phyloP scores from a whole-genome alignment of 768 basidiomycete genomes.

The Leccinum aurantiacum region DNA sequence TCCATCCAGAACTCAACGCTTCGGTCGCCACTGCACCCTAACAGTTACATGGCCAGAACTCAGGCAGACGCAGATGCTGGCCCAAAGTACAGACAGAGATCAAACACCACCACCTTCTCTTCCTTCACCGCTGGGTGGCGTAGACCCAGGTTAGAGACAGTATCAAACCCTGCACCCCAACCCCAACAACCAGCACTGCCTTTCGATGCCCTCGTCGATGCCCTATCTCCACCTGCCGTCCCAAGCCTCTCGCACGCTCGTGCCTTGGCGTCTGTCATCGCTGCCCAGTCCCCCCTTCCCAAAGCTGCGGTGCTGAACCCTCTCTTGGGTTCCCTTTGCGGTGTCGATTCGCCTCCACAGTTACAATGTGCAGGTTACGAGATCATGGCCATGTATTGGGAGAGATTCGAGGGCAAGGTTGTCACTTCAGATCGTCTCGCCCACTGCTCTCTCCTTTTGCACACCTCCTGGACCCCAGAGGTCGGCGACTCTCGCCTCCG shows the following conservation, averaged over 20 bases:
- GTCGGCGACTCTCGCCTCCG: conserved; percentile 71
- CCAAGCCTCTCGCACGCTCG: conserved; percentile 68
- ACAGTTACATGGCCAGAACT: conserved; percentile 30
- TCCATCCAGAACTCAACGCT: conserved; percentile 3
- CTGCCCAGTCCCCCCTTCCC: conserved; percentile 56
- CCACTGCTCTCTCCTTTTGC: conserved; percentile 63
- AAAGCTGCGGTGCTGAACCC: conserved; percentile 53
- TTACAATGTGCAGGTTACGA: conserved; percentile 72
- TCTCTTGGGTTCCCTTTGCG: conserved; percentile 61
- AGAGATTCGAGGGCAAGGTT: conserved; percentile 50
- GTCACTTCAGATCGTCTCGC: conserved; percentile 59
- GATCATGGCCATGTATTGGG: conserved; percentile 67
- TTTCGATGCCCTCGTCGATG: conserved; percentile 48
- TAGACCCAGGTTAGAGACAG: conserved; percentile 32
- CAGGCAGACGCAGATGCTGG: conserved; percentile 33
- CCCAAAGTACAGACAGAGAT: conserved; percentile 37
- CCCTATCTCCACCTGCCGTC: conserved; percentile 52
- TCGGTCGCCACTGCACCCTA: conserved; percentile 10
- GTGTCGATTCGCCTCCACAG: conserved; percentile 48
- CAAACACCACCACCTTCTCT: conserved; percentile 44
- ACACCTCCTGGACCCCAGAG: conserved; percentile 58
- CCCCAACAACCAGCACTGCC: conserved; percentile 29
- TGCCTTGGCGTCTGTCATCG: conserved; percentile 50
- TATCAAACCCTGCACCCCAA: conserved; percentile 22
- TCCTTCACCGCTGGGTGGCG: conserved; percentile 41